Conservation (phyloP, 352 stramenopile species). For the Pythium dissotocum region DNA sequence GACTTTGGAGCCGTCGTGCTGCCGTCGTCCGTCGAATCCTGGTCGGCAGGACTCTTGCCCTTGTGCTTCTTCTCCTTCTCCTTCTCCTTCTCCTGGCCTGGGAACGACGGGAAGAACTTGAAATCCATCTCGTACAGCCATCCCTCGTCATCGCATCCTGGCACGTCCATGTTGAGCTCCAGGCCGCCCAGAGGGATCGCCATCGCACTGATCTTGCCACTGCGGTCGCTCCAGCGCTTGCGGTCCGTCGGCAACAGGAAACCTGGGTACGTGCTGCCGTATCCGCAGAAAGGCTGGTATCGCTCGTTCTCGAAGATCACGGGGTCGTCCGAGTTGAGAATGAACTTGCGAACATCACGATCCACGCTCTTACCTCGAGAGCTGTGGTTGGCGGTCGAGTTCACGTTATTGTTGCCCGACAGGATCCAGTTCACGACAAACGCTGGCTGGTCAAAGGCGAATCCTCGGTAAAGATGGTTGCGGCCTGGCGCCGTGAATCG, state of each 20-base stretch:
- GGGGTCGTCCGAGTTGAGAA: constrained; percentile 70
- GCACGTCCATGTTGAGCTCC: constrained; percentile 58
- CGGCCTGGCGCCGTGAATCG: constrained; percentile 41
- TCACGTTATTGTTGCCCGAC: constrained; percentile 23
- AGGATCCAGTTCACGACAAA: constrained; percentile 81
- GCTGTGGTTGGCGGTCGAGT: constrained; percentile 26
- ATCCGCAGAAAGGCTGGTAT: constrained; percentile 85
- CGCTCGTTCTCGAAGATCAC: constrained; percentile 88
- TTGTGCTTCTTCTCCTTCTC: constrained; percentile 22
- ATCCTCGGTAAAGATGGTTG: constrained; percentile 70
- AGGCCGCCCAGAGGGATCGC: constrained; percentile 66
- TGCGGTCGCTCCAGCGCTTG: constrained; percentile 83
- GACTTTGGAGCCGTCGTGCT: background rate
- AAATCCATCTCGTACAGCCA: constrained; percentile 89
- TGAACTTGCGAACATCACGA: constrained; percentile 57
- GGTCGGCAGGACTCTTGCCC: constrained; percentile 4
- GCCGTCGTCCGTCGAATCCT: constrained; percentile 20
- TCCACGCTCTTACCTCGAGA: constrained; percentile 63
- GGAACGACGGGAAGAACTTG: constrained; percentile 66
- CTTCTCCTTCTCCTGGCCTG: constrained; percentile 15
- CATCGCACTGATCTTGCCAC: constrained; percentile 71
- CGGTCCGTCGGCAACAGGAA: constrained; percentile 81
- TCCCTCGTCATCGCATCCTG: constrained; percentile 71
- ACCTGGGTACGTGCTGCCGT: constrained; percentile 77
- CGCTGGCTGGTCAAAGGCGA: constrained; percentile 81